Evolutionary conservation across 495 filamentous ascomycete genomes (phyloP).

Genomic region (Apodospora peruviana): DNA sequence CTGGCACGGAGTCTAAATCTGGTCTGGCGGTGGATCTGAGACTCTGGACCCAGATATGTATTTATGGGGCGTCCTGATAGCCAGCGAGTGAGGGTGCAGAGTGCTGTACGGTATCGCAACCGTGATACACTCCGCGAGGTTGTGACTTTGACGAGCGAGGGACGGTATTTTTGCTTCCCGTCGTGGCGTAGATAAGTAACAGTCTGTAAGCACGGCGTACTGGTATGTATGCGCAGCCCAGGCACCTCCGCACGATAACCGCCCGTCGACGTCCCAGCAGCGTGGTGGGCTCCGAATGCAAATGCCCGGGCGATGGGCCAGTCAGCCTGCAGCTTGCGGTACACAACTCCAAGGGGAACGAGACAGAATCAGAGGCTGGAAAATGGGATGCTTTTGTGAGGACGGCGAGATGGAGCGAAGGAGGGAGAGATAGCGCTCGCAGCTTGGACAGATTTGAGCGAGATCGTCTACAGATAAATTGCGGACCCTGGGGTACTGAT

Average conservation of each 20-base stretch:
- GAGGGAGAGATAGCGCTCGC: constrained; percentile 24
- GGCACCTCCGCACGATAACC: constrained; percentile 12
- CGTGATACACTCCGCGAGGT: constrained; percentile 12
- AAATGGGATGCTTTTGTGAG: background rate
- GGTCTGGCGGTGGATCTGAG: constrained; percentile 27
- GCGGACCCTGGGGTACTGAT: constrained; percentile 13
- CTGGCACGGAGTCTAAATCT: constrained; percentile 22
- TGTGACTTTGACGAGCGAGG: constrained; percentile 10
- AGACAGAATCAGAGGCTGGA: background rate
- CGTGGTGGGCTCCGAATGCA: background rate
- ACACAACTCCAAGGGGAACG: background rate
- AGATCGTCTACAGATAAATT: too few species aligned
- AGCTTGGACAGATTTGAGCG: constrained; percentile 23
- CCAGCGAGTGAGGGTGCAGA: constrained; percentile 7
- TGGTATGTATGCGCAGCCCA: background rate
- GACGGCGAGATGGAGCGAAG: background rate
- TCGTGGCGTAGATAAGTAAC: constrained; percentile 27
- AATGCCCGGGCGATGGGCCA: background rate
- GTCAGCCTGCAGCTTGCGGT: background rate
- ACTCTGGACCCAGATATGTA: constrained; percentile 20
- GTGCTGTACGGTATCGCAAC: constrained; percentile 18
- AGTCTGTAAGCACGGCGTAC: background rate
- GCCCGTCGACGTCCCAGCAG: background rate
- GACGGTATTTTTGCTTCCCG: constrained; percentile 19
- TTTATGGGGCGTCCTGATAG: constrained; percentile 19